phyloP scores from a whole-genome alignment of 257 asterid species.

The Oldenlandia corymbosa region DNA sequence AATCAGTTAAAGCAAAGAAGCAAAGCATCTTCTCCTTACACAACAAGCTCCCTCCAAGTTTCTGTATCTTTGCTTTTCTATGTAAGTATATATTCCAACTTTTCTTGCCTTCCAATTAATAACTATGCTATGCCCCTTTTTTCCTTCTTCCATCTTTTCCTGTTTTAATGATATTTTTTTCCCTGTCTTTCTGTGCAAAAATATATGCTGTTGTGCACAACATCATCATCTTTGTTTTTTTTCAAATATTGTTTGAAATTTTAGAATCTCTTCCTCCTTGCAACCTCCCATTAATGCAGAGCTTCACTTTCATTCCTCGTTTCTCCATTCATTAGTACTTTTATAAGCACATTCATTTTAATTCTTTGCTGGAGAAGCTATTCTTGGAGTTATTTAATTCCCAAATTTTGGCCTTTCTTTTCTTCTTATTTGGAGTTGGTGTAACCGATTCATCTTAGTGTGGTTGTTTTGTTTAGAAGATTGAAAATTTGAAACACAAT shows the following conservation, averaged over 20 bases:
- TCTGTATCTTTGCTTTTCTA: conserved; percentile 41
- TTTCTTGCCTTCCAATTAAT: conserved; percentile 83
- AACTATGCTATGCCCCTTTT: conserved; percentile 28
- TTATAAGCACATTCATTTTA: no score
- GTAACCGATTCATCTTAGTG: background rate
- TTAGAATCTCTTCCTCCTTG: no score
- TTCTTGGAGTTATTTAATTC: no score
- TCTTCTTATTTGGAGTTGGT: background rate
- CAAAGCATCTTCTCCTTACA: conserved; percentile 65
- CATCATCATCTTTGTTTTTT: no score
- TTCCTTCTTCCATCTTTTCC: conserved; percentile 26
- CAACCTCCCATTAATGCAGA: no score
- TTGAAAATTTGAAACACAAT: no score
- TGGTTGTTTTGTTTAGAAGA: background rate
- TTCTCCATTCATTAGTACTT: no score
- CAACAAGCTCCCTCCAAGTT: conserved; percentile 27
- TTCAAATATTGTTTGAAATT: no score
- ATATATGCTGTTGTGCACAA: no score
- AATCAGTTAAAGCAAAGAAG: conserved; percentile 41
- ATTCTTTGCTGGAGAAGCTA: no score
- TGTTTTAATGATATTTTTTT: conserved; percentile 9
- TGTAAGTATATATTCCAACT: conserved; percentile 44
- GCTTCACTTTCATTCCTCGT: no score
- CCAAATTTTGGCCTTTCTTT: background rate
- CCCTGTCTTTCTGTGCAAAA: conserved; percentile 3